Base-by-base conservation (phyloP, 2,329 filamentous ascomycete species). In the Dothideomycetes sp. region DNA sequence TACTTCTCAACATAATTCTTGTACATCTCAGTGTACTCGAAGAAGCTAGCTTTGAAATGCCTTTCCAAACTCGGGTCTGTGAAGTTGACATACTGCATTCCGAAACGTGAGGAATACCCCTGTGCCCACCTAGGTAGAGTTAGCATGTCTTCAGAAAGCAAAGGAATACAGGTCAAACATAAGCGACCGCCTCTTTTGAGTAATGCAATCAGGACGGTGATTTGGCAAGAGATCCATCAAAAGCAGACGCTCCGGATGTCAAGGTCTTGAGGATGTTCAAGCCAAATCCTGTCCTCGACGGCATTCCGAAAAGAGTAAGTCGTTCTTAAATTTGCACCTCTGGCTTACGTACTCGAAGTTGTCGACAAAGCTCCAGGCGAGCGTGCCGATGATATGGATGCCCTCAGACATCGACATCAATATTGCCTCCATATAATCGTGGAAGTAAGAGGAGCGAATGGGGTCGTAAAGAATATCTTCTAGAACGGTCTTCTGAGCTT, bases 1-100 rank as follows among this genome's bases (percentile, higher is more conserved):
- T 34, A 34, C 20, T 34, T 6, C 9, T 25, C 32, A 11, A 35
- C 23, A 39, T 51, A 48, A 30, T 47, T 44, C 24, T 58, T 49
- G 38, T 62, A 61, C 49, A 55, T 53, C 39, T 57, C 53, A 16
- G 56, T 49, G 42, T 60, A 59, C 36, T 59, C 53, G 44, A 63
- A 63, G 43, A 61, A 58, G 43, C 56, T 61, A 2, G 68, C 67
- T 27, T 58, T 55, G 43, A 55, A 60, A 72, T 64, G 2, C 47
- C 48, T 15, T 45, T 50, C 54, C 47, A 57, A 53, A 23, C n/a
- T 30, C 27, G 27, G 12, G 27, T 30, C n/a, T n/a, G n/a, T n/a
- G n/a, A n/a, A 30, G n/a, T 30, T 30, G 7, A 30, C 19, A 27
- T 25, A 33, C 19, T 61, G 58, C 44, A 63, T 54, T 0, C 61